Evolutionary conservation across 805 yeast species (phyloP), one percentile per base, ranked within the genome.

Genomic region (Ogataea nitratoaversa): DNA sequence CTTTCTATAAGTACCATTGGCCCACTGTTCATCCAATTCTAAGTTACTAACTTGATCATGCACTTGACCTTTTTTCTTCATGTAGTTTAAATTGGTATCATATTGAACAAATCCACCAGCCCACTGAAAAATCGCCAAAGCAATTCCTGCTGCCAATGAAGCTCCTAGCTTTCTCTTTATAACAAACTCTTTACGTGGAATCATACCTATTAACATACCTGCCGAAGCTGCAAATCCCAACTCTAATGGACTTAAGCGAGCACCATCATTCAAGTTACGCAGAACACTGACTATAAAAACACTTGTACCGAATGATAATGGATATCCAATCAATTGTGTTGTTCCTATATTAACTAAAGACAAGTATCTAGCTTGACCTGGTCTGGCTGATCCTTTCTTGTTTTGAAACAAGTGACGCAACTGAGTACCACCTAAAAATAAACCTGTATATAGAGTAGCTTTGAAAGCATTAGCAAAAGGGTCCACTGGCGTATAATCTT

Each of bases 101-200:
- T 66, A 65, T 51, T 72, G 58, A 54, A 48, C 32, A 37, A 72
- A 57, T 32, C 74, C 73, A 43, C 79, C 84, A 16, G 77, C 76
- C 84, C 85, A 79, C 53, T 60, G 54, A 40, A 68, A 62, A 23
- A 70, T 44, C 5, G 75, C 79, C n/a, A 67, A 60, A n/a, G 64
- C 49, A 22, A 60, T 42, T 8, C 76, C 81, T 16, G 68, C 54
- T 25, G 71, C 64, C 9, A 72, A 34, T 1, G 78, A 68, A 34
- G 67, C 55, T 16, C 81, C 81, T n/a, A 74, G 39, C 23, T 68
- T 63, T 43, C 65, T 68, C 28, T 62, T 62, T 37, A 59, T 48
- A 14, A 68, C 50, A 49, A 52, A 44, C 2, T 46, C 40, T 19
- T 52, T 43, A 48, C 20, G 50, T 13, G 45, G 44, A 5, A 48